Conservation (phyloP, 2,329 filamentous ascomycete species). For the Cercospora citrullina region DNA sequence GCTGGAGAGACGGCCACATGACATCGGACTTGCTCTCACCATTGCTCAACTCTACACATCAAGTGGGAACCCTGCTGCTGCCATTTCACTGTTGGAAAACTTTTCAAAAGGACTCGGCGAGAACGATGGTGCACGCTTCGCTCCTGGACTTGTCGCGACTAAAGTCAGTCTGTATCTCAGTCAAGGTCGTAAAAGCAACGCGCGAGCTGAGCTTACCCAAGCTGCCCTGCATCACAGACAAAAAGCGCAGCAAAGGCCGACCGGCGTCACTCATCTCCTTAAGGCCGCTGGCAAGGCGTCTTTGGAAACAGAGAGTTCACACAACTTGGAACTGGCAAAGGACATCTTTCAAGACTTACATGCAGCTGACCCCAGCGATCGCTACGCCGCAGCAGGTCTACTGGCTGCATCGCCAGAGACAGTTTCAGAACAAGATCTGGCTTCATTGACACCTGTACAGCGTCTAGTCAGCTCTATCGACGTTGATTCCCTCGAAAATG, state of each 20-base stretch:
- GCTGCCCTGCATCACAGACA: slow-evolving; percentile 79
- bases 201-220: slow-evolving; percentile 72
- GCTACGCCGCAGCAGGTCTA: slow-evolving; percentile 74
- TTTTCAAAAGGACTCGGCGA: slow-evolving; percentile 73
- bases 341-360: slow-evolving; percentile 77
- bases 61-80: slow-evolving; percentile 69
- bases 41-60: slow-evolving; percentile 78
- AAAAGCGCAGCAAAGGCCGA: slow-evolving; percentile 51
- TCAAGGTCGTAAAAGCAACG: slow-evolving; percentile 70
- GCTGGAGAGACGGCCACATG: slow-evolving; percentile 71
- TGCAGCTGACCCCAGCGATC: slow-evolving; percentile 64
- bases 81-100: slow-evolving; percentile 71
- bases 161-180: slow-evolving; percentile 75
- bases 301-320: slow-evolving; percentile 68
- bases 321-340: slow-evolving; percentile 69
- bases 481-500: slow-evolving; percentile 61
- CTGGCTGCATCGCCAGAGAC: slow-evolving; percentile 70
- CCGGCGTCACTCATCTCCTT: slow-evolving; percentile 63
- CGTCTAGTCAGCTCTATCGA: slow-evolving; percentile 63
- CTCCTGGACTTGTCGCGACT: slow-evolving; percentile 80
- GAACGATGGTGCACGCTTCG: slow-evolving; percentile 70
- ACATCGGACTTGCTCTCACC: slow-evolving; percentile 77
- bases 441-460: slow-evolving; percentile 62
- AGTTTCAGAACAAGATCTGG: slow-evolving; percentile 54
- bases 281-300: slow-evolving; percentile 81